Percentiles rank a stretch among this genome's conserved stretches.
These are phyloP conservation scores for Biancaea sappan DNA, from an alignment of 306 rosid genomes.

Conservation along the genomic window DNA sequence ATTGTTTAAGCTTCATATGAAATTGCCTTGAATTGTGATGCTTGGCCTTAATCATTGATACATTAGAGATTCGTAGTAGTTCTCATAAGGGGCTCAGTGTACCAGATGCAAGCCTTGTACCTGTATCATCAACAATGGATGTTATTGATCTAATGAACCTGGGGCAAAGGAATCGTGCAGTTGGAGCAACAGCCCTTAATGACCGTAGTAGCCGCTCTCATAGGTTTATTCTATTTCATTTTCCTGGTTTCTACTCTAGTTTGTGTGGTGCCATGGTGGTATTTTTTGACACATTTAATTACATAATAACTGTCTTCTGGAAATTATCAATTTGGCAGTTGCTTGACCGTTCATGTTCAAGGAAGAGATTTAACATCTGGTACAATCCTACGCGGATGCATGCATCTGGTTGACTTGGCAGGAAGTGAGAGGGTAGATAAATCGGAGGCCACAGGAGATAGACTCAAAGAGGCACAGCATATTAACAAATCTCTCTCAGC, in stretches of 20 bases:
- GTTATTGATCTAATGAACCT: constrained; percentile 93
- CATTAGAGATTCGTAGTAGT: constrained; percentile 90
- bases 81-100: constrained; percentile 87
- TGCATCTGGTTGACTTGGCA: constrained; percentile 97
- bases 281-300: constrained; percentile 12
- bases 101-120: constrained; percentile 82
- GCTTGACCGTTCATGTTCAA: constrained; percentile 98
- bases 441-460: constrained; percentile 96
- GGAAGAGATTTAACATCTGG: constrained; percentile 96
- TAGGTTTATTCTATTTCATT: constrained; percentile 52
- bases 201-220: constrained; percentile 99
- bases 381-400: constrained; percentile 72
- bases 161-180: constrained; percentile 89
- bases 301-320: constrained; percentile 18
- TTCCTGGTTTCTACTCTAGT: constrained; percentile 3
- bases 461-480: constrained; percentile 95
- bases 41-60: constrained; percentile 55
- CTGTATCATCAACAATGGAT: constrained; percentile 78
- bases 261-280: constrained; percentile 5
- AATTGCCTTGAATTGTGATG: constrained; percentile 16
- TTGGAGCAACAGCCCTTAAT: constrained; percentile 95
- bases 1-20: constrained; percentile 14
- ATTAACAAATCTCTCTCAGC: constrained; percentile 96
- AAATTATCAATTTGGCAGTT: constrained; percentile 60
- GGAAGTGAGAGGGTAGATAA: constrained; percentile 98